Conservation (phyloP, 2,329 filamentous ascomycete species). For the Xylaria sp. region DNA sequence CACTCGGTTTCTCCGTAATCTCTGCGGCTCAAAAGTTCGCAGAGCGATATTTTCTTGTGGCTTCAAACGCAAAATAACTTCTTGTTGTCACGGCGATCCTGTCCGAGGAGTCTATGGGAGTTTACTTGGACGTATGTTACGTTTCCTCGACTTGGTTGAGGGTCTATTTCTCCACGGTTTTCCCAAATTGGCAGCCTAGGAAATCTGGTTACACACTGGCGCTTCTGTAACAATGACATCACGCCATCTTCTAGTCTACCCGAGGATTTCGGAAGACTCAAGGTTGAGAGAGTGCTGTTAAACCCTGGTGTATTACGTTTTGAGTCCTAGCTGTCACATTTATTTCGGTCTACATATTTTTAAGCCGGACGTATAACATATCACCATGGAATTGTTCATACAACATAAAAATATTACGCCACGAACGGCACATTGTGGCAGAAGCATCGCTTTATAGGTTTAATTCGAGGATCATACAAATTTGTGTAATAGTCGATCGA, state of each 20-base stretch:
- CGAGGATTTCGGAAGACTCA: no score
- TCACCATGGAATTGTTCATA: not conserved
- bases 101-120: not conserved
- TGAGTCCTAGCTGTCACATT: not conserved
- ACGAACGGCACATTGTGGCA: not conserved
- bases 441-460: no score
- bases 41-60: constrained; percentile 8
- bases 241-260: not conserved
- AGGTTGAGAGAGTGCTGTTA: not conserved
- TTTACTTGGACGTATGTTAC: not conserved
- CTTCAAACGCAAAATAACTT: not conserved
- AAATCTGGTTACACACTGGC: no score
- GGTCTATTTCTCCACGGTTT: no score
- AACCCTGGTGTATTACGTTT: not conserved
- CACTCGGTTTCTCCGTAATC: not conserved
- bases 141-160: not conserved
- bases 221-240: constrained; percentile 10
- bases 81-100: not conserved
- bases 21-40: not conserved
- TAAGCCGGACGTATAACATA: not conserved
- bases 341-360: not conserved
- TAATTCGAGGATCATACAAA: no score
- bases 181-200: no score
- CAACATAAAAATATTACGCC: not conserved
- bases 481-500: no score